These are phyloP conservation scores for Neoarthrinium moseri DNA, from an alignment of 2,329 filamentous ascomycete species.

Conservation along the genomic window DNA sequence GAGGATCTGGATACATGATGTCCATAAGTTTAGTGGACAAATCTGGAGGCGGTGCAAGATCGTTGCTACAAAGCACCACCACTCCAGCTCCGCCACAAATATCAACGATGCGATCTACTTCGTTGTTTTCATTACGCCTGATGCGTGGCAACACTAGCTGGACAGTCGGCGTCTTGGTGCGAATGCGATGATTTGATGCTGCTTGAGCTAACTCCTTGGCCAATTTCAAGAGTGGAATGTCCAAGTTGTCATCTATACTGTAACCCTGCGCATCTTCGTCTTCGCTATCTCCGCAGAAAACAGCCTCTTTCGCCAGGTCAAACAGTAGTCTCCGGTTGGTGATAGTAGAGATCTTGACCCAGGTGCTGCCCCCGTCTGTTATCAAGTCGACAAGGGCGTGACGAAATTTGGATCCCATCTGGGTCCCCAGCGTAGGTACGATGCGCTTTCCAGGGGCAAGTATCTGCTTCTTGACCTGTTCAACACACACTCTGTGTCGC, in stretches of 20 bases:
- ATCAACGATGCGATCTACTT: conserved; percentile 24
- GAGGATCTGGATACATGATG: conserved; percentile 26
- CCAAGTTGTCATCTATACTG: conserved; percentile 15
- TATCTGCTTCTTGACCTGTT: conserved; percentile 21
- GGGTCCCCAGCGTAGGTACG: conserved; percentile 23
- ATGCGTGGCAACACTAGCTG: conserved; percentile 27
- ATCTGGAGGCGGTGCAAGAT: conserved; percentile 15
- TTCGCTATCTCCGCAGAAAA: conserved; percentile 27
- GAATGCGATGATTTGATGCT: conserved; percentile 26
- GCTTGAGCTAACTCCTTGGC: conserved; percentile 22
- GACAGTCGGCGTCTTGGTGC: conserved; percentile 18
- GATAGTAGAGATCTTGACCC: conserved; percentile 31
- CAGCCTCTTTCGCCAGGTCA: conserved; percentile 29
- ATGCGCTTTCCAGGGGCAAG: conserved; percentile 27
- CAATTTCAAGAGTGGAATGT: conserved; percentile 28
- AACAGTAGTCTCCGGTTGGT: conserved; percentile 28
- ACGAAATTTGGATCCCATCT: conserved; percentile 18
- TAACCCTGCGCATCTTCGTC: conserved; percentile 18
- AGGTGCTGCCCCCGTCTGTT: conserved; percentile 26
- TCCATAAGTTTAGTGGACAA: conserved; percentile 20
- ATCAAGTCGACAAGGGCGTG: conserved; percentile 27
- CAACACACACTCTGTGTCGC: conserved; percentile 23
- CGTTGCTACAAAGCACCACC: conserved; percentile 19
- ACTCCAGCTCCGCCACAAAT: conserved; percentile 24
- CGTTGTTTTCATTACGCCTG: conserved; percentile 18